These are phyloP conservation scores for Ophiosphaerella narmari DNA, from an alignment of 2,329 filamentous ascomycete genomes.

Conservation along the genomic window DNA sequence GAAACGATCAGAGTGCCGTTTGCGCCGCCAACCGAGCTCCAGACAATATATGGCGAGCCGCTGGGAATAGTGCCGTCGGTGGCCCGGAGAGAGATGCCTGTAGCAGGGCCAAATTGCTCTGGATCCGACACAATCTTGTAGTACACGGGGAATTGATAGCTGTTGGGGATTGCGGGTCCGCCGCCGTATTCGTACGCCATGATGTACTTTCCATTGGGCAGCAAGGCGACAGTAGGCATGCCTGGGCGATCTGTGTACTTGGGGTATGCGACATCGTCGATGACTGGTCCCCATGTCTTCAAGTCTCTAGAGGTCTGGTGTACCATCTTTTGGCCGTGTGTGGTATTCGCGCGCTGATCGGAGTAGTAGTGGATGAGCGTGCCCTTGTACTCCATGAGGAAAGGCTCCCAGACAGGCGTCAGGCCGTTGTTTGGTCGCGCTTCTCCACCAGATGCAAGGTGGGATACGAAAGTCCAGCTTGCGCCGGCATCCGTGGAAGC, in stretches of 20 bases:
- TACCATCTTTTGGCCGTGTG: slow-evolving; percentile 69
- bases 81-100: slow-evolving; percentile 49
- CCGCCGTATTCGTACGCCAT: slow-evolving; percentile 68
- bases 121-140: slow-evolving; percentile 57
- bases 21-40: slow-evolving; percentile 54
- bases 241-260: slow-evolving; percentile 68
- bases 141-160: slow-evolving; percentile 56
- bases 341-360: slow-evolving; percentile 66
- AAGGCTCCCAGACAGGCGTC: slow-evolving; percentile 75
- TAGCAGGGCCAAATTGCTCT: slow-evolving; percentile 51
- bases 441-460: slow-evolving; percentile 67
- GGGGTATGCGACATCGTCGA: slow-evolving; percentile 67
- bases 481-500: slow-evolving; percentile 63
- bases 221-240: slow-evolving; percentile 66
- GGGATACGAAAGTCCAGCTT: slow-evolving; percentile 70
- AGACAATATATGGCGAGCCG: slow-evolving; percentile 58
- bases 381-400: slow-evolving; percentile 63
- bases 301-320: slow-evolving; percentile 67
- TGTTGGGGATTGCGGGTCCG: slow-evolving; percentile 39
- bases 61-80: slow-evolving; percentile 53
- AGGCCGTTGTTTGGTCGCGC: slow-evolving; percentile 66
- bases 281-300: slow-evolving; percentile 61
- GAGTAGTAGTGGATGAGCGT: slow-evolving; percentile 71
- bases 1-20: slow-evolving; percentile 58
- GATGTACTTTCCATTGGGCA: slow-evolving; percentile 66